Evolutionary conservation across 2,329 filamentous ascomycete genomes (phyloP), one percentile per base, ranked within the genome.

Genomic region (Talaromyces piceae): DNA sequence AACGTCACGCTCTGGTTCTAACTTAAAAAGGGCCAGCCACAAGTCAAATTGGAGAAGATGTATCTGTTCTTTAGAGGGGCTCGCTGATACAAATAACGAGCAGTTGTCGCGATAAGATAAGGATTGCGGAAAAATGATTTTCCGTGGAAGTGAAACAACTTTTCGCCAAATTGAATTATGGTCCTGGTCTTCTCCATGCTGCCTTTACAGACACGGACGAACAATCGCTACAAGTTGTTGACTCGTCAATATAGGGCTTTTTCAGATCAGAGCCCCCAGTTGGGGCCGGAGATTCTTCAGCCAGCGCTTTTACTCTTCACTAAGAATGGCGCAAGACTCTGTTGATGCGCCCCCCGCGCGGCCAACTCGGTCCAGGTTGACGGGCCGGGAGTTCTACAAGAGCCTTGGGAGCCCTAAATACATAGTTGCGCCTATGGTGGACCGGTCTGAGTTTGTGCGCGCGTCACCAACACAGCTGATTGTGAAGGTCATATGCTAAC

Each of bases 351-450:
- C 44, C 54, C 31, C 58, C 28, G 30, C 45, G 27, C 39, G 47
- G 37, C 52, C 58, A 28, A 50, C 56, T n/a, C 53, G 52, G 50
- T 59, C 62, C 55, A 95, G 91, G 67, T 74, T 95, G 20, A 82
- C 87, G 60, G 93, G 93, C 1, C 78, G 93, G 52, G 87, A 87
- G 11, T 97, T 98, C 67, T 98, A 97, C 65, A 84, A 96, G 73
- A 95, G 88, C 65, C 86, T 98, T 55, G 93, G 93, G 20, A 91
- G 86, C 54, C 93, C 93, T 2, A 95, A 88, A 71, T 84, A 87
- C 58, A 82, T 98, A 26, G 79, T 98, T 50, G 93, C 93, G 28
- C 93, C 93, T 30, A 98, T 98, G 93, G 93, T 98, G 20, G 91
- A 98, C 65, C 88, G 96, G 69, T 96, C 90, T 27, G 93, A 98